phyloP scores from a whole-genome alignment of 2,329 filamentous ascomycete species.

The Achaetomium macrosporum region DNA sequence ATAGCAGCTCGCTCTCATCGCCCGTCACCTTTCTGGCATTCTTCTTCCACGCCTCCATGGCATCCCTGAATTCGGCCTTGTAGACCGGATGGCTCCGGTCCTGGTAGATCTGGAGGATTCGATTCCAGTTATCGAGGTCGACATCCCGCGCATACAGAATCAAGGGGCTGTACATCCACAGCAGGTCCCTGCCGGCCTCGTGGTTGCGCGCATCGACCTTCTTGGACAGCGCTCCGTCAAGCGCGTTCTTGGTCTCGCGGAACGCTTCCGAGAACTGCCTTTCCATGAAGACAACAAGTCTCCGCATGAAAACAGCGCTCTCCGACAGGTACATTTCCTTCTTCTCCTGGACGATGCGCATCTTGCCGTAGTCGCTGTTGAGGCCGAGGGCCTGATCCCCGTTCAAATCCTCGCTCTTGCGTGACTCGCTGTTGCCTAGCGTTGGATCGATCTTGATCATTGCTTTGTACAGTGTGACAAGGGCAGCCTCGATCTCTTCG shows the following conservation, averaged over 20 bases:
- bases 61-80: constrained; percentile 73
- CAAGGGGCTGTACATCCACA: constrained; percentile 86
- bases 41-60: constrained; percentile 72
- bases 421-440: constrained; percentile 50
- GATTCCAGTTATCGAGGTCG: constrained; percentile 74
- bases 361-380: constrained; percentile 73
- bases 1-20: constrained; percentile 79
- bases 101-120: constrained; percentile 74
- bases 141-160: constrained; percentile 85
- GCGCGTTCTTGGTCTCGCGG: constrained; percentile 59
- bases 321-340: constrained; percentile 81
- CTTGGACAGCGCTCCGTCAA: constrained; percentile 54
- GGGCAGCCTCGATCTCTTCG: constrained; percentile 67
- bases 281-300: constrained; percentile 76
- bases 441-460: constrained; percentile 90
- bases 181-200: constrained; percentile 61
- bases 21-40: constrained; percentile 67
- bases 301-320: constrained; percentile 67
- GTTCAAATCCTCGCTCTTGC: constrained; percentile 45
- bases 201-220: constrained; percentile 69
- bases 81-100: constrained; percentile 71
- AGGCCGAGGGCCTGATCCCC: constrained; percentile 46
- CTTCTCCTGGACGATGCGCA: constrained; percentile 93
- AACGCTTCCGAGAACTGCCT: constrained; percentile 73
- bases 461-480: constrained; percentile 82